A percentile compares a stretch with the other conserved stretches of the same genome.
Evolutionary conservation across 1,139 yeast genomes (phyloP).

Genomic region (Dujonia santamariae): DNA sequence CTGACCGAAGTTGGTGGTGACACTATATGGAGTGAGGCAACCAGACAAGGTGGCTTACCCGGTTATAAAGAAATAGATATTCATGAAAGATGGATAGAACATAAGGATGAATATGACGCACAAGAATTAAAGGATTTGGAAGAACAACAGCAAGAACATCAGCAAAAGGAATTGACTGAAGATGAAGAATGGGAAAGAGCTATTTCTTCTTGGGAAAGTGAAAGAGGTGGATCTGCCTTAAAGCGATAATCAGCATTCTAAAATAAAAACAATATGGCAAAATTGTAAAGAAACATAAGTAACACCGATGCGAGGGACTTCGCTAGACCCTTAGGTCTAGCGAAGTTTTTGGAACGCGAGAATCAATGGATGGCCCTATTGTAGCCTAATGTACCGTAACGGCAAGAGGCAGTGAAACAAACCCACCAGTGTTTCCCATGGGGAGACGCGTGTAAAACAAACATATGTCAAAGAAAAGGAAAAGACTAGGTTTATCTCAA

Average conservation of each 20-base stretch:
- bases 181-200: constrained; percentile 76
- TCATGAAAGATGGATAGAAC: constrained; percentile 95
- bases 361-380: no score
- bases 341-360: no score
- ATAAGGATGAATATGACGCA: constrained; percentile 72
- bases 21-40: constrained; percentile 92
- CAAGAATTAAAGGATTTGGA: constrained; percentile 48
- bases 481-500: not conserved
- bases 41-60: constrained; percentile 68
- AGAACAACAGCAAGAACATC: constrained; percentile 22
- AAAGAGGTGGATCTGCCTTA: constrained; percentile 11
- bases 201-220: constrained; percentile 58
- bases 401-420: not conserved
- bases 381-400: no score
- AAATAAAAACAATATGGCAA: not conserved
- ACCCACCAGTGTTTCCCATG: not conserved
- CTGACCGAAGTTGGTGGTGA: constrained; percentile 93
- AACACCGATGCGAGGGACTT: no score
- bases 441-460: not conserved
- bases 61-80: constrained; percentile 59
- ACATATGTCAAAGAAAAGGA: not conserved
- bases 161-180: constrained; percentile 40
- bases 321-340: no score
- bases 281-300: no score
- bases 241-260: constrained; percentile 5